A percentile compares a stretch with the other conserved stretches of the same genome.
phyloP scores from a whole-genome alignment of 768 basidiomycete genomes.

The Suillus tomentosus region DNA sequence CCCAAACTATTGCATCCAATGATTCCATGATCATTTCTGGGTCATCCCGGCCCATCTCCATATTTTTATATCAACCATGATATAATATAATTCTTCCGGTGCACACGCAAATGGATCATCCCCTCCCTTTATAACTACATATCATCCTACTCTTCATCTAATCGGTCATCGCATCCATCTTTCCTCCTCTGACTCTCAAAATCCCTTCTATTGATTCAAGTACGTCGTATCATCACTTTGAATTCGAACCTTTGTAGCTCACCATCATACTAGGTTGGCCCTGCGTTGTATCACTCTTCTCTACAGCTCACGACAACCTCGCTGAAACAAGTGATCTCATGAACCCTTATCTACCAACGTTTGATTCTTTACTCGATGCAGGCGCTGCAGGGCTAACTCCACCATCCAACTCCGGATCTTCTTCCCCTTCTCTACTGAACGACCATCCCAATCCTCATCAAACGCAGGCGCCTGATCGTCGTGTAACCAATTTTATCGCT shows the following conservation, averaged over 20 bases:
- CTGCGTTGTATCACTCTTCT: background rate
- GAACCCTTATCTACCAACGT: background rate
- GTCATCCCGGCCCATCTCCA: background rate
- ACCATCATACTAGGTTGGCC: background rate
- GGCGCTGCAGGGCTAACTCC: background rate
- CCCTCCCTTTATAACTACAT: slow-evolving; percentile 5
- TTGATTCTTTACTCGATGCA: background rate
- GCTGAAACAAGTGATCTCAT: slow-evolving; percentile 1
- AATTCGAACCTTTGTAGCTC: background rate
- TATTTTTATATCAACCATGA: background rate
- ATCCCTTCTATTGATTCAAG: background rate
- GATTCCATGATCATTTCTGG: slow-evolving; percentile 7
- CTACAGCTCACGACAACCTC: background rate
- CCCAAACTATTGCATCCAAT: background rate
- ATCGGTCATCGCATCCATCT: slow-evolving; percentile 1
- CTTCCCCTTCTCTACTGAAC: slow-evolving; percentile 3
- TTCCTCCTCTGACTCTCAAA: no score
- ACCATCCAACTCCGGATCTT: background rate
- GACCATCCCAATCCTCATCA: background rate
- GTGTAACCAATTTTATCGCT: background rate
- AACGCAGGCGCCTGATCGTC: slow-evolving; percentile 2
- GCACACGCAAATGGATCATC: slow-evolving; percentile 2
- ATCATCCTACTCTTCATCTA: slow-evolving; percentile 2
- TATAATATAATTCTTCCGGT: slow-evolving; percentile 9
- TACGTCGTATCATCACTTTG: background rate